phyloP scores from a whole-genome alignment of 495 filamentous ascomycete species.

The Penicillium soppii region DNA sequence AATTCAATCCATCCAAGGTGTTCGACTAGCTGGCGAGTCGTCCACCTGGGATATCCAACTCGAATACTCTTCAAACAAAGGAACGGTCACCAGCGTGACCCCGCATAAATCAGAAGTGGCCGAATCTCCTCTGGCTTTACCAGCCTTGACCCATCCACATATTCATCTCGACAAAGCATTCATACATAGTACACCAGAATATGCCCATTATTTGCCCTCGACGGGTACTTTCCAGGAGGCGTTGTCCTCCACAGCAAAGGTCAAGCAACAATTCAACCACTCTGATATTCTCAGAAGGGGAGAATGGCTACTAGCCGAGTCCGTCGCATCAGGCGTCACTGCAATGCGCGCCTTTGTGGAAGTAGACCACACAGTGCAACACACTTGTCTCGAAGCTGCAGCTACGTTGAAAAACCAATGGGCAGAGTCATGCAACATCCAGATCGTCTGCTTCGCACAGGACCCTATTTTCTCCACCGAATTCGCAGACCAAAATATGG shows the following conservation, averaged over 20 bases:
- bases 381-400: slow-evolving; percentile 58
- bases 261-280: slow-evolving; percentile 60
- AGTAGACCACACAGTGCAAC: slow-evolving; percentile 61
- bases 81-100: slow-evolving; percentile 39
- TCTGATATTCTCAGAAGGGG: slow-evolving; percentile 63
- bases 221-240: slow-evolving; percentile 68
- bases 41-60: slow-evolving; percentile 47
- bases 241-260: slow-evolving; percentile 56
- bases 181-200: slow-evolving; percentile 57
- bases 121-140: slow-evolving; percentile 33
- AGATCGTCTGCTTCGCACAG: slow-evolving; percentile 75
- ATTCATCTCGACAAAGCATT: slow-evolving; percentile 78
- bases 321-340: slow-evolving; percentile 64
- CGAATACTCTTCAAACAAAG: slow-evolving; percentile 6
- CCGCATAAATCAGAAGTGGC: slow-evolving; percentile 13
- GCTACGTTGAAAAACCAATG: slow-evolving; percentile 58
- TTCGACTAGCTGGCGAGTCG: slow-evolving; percentile 36
- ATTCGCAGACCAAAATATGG: slow-evolving; percentile 44
- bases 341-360: slow-evolving; percentile 74
- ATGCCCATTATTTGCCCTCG: slow-evolving; percentile 56
- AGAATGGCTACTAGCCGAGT: slow-evolving; percentile 65
- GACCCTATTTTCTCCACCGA: slow-evolving; percentile 62
- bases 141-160: slow-evolving; percentile 70
- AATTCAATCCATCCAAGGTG: slow-evolving; percentile 29
- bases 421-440: slow-evolving; percentile 54